Evolutionary conservation across 2,329 filamentous ascomycete species (phyloP).

Genomic region (Ceratocystis ficicola): DNA sequence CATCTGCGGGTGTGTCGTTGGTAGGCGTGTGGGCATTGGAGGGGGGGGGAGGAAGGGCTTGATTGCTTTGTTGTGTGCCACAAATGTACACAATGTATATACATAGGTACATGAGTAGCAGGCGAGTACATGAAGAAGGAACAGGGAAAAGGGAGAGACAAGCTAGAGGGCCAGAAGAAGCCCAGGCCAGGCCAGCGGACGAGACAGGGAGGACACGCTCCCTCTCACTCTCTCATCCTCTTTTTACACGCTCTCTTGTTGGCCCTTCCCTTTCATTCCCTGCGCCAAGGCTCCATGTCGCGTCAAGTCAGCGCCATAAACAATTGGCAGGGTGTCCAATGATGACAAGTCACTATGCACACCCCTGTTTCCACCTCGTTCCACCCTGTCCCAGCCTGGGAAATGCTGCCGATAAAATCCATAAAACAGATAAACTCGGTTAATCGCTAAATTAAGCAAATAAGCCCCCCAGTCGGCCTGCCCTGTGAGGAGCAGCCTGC

Average conservation of each 20-base stretch:
- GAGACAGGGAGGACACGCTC: neutral
- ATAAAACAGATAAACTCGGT: neutral
- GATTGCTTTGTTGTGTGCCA: no score
- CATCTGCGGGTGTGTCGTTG: no score
- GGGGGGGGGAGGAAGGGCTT: no score
- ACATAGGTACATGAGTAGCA: no score
- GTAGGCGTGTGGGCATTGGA: no score
- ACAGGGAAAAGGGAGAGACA: no score
- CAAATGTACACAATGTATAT: no score
- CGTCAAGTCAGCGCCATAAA: slow-evolving; percentile 14
- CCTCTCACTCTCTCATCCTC: neutral
- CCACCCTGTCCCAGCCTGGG: slow-evolving; percentile 8
- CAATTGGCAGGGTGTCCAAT: slow-evolving; percentile 11
- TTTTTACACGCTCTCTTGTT: neutral
- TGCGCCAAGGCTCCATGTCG: slow-evolving; percentile 6
- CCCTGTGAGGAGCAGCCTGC: no score
- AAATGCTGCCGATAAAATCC: slow-evolving; percentile 12
- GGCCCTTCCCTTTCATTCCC: neutral
- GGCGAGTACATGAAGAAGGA: no score
- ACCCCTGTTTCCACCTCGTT: slow-evolving; percentile 13
- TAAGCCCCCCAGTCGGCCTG: neutral
- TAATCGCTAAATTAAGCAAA: slow-evolving; percentile 22
- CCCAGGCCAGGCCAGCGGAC: neutral
- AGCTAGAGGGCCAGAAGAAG: no score
- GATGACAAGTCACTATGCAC: neutral